Conservation (phyloP, 345 rosid genomes). For the Dipteronia sinensis region DNA sequence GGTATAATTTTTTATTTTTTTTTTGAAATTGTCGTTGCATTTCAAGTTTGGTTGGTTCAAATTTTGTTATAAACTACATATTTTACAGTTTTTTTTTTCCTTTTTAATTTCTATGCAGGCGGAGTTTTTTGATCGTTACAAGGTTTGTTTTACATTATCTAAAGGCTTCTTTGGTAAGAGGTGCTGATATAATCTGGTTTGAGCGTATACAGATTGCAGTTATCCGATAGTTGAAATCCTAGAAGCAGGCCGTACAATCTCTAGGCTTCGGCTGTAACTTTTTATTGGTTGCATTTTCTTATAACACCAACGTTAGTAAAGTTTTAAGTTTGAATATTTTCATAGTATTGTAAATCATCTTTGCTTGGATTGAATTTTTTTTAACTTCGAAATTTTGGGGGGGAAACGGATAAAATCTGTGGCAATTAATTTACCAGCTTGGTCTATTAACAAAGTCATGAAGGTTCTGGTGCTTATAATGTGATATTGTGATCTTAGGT, state of each 20-base stretch:
- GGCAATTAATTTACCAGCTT: not conserved
- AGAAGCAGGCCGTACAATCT: no score
- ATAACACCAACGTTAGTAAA: not conserved
- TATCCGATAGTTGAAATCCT: no score
- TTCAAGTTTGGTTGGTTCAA: slow-evolving; percentile 9
- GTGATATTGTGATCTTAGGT: not conserved
- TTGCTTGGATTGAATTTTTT: not conserved
- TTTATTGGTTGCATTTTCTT: not conserved
- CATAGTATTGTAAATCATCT: not conserved
- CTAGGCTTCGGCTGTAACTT: no score
- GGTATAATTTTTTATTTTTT: slow-evolving; percentile 33
- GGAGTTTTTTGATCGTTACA: slow-evolving; percentile 87
- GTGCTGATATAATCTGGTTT: slow-evolving; percentile 1
- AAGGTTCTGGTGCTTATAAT: not conserved
- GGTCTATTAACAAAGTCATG: not conserved
- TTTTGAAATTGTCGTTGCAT: not conserved
- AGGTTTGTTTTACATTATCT: slow-evolving; percentile 46
- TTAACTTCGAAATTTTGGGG: no score
- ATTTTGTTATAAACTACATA: not conserved
- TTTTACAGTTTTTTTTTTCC: not conserved
- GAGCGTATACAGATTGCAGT: not conserved
- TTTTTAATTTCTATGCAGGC: slow-evolving; percentile 46
- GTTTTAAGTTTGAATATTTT: not conserved
- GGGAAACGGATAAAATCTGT: not conserved
- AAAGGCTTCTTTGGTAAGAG: not conserved